Percentiles rank a stretch among this genome's conserved stretches.
phyloP scores from a whole-genome alignment of 2,329 filamentous ascomycete genomes.

The Penicillium glabrum region DNA sequence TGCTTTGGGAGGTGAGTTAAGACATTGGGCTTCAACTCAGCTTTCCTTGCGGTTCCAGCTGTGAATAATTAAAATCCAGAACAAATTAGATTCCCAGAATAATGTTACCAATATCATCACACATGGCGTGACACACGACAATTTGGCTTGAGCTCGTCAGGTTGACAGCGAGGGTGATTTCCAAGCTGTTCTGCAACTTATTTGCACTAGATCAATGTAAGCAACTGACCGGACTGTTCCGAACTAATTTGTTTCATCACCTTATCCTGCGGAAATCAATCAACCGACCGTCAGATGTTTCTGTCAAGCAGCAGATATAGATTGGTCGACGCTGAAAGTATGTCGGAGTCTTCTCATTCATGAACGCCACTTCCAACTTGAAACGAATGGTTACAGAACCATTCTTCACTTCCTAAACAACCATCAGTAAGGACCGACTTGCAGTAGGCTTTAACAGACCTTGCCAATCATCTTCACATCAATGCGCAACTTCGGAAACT shows the following conservation, averaged over 20 bases:
- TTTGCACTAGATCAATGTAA: constrained; percentile 51
- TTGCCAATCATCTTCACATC: constrained; percentile 52
- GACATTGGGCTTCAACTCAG: constrained; percentile 53
- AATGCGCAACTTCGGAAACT: constrained; percentile 69
- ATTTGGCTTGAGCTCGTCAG: constrained; percentile 56
- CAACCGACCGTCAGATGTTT: constrained; percentile 67
- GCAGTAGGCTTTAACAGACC: constrained; percentile 35
- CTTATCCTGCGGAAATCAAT: constrained; percentile 66
- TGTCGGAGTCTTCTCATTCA: constrained; percentile 63
- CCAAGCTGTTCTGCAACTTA: constrained; percentile 62
- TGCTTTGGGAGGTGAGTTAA: constrained; percentile 45
- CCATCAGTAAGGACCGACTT: background rate
- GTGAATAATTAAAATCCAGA: constrained; percentile 8
- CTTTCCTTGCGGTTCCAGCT: constrained; percentile 59
- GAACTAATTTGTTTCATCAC: constrained; percentile 34
- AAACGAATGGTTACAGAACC: constrained; percentile 59
- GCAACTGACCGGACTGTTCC: background rate
- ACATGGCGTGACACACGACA: constrained; percentile 71
- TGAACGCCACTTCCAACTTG: constrained; percentile 67
- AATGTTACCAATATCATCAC: constrained; percentile 72
- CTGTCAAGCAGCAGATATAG: constrained; percentile 71
- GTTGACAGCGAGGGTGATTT: constrained; percentile 60
- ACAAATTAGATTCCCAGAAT: no score
- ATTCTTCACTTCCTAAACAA: constrained; percentile 30
- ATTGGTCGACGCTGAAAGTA: constrained; percentile 65